Conservation (phyloP, 2,329 filamentous ascomycete species). For the Diaporthe longicolla region DNA sequence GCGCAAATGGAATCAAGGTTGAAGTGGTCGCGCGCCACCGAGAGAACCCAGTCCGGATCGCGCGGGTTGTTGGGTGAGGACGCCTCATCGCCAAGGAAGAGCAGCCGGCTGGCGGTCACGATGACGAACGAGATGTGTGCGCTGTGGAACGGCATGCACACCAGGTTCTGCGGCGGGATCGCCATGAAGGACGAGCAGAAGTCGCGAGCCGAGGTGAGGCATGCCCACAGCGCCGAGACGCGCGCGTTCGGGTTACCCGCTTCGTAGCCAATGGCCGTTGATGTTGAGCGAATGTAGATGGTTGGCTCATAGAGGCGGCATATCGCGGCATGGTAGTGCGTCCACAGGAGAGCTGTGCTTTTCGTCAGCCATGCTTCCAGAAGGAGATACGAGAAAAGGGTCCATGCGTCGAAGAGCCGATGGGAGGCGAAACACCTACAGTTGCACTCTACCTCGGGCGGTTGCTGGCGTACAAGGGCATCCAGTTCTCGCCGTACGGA, state of each 20-base stretch:
- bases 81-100: conserved; percentile 50
- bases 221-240: conserved; percentile 55
- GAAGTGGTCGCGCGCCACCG: conserved; percentile 51
- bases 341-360: conserved; percentile 51
- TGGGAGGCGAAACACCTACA: conserved; percentile 41
- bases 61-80: background rate
- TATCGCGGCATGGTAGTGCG: conserved; percentile 52
- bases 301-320: conserved; percentile 57
- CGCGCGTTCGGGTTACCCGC: conserved; percentile 48
- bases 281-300: conserved; percentile 49
- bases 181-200: conserved; percentile 49
- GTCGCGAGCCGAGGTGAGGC: conserved; percentile 49
- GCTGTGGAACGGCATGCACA: conserved; percentile 50
- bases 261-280: conserved; percentile 38
- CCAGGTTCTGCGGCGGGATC: conserved; percentile 48
- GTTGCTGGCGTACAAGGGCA: conserved; percentile 39
- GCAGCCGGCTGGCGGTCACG: conserved; percentile 53
- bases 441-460: conserved; percentile 44
- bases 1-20: conserved; percentile 51
- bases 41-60: conserved; percentile 55
- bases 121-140: conserved; percentile 53
- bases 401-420: too few relatives aligned
- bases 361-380: background rate
- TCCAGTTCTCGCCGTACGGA: conserved; percentile 53
- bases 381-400: too few relatives aligned